Conservation (phyloP, 768 basidiomycete species). For the Pleurotus platypus region DNA sequence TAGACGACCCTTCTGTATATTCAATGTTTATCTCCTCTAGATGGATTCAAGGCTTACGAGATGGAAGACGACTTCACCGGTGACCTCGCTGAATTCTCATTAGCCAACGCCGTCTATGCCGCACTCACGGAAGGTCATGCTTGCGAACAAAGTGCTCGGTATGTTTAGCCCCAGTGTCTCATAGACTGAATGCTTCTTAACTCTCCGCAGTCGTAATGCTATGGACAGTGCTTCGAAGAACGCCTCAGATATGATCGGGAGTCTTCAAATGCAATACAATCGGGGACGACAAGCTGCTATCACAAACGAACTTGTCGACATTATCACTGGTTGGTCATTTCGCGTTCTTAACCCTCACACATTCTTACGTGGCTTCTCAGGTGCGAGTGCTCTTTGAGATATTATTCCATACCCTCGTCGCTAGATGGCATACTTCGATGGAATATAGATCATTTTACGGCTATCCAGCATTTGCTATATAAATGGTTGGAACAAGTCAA, state of each 20-base stretch:
- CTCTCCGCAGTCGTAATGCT: conserved; percentile 73
- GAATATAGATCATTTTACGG: conserved; percentile 2
- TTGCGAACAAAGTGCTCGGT: conserved; percentile 92
- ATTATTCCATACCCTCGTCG: not conserved
- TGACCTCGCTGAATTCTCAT: conserved; percentile 91
- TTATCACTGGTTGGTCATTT: conserved; percentile 73
- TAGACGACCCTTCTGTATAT: not conserved
- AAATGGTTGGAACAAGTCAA: not conserved
- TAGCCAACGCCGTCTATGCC: conserved; percentile 95
- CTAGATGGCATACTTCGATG: not conserved
- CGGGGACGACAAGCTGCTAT: conserved; percentile 98
- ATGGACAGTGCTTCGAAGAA: conserved; percentile 99
- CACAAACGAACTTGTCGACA: conserved; percentile 92
- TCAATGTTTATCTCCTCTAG: conserved; percentile 28
- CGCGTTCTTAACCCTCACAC: not conserved
- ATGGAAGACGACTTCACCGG: conserved; percentile 95
- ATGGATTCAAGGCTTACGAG: conserved; percentile 93
- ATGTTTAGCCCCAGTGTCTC: conserved; percentile 16
- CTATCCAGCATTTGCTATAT: not conserved
- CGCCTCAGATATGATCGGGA: conserved; percentile 87
- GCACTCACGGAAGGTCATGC: conserved; percentile 94
- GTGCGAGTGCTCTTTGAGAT: conserved; percentile 45
- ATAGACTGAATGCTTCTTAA: not conserved
- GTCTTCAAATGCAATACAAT: conserved; percentile 93
- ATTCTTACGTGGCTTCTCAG: conserved; percentile 19